Conservation (phyloP, 306 rosid species). For the Cucurbita ficifolia region DNA sequence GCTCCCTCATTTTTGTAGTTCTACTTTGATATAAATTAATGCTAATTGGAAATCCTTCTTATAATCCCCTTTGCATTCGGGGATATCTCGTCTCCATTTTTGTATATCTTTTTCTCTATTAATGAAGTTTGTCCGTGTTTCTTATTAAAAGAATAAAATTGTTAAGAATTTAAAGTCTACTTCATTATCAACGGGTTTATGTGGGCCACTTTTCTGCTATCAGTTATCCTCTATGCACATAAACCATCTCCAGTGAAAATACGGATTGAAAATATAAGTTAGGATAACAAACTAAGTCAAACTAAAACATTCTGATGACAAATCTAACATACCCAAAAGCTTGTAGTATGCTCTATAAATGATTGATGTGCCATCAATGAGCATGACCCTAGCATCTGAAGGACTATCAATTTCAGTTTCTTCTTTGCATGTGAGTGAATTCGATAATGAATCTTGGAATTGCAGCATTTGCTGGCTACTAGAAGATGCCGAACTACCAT, state of each 20-base stretch:
- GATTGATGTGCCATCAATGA: slow-evolving; percentile 74
- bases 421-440: slow-evolving; percentile 19
- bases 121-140: not conserved
- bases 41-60: not conserved
- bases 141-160: not conserved
- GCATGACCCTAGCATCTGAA: slow-evolving; percentile 71
- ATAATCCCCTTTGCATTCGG: not conserved
- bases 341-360: slow-evolving; percentile 81
- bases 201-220: not conserved
- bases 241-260: not conserved
- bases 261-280: not conserved
- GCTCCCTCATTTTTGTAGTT: not conserved
- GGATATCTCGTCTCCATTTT: not conserved
- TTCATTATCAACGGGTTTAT: not conserved
- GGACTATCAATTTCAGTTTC: slow-evolving; percentile 11
- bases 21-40: not conserved
- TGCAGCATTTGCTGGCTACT: slow-evolving; percentile 9
- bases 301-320: not conserved
- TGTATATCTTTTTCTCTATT: not conserved
- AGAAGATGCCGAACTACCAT: slow-evolving; percentile 14
- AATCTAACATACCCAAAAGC: slow-evolving; percentile 45
- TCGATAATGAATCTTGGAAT: slow-evolving; percentile 11
- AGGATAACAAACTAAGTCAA: not conserved
- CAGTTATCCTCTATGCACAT: not conserved
- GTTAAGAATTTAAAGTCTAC: not conserved